Evolutionary conservation across 2,329 filamentous ascomycete species (phyloP).

Genomic region (Beauveria caledonica): DNA sequence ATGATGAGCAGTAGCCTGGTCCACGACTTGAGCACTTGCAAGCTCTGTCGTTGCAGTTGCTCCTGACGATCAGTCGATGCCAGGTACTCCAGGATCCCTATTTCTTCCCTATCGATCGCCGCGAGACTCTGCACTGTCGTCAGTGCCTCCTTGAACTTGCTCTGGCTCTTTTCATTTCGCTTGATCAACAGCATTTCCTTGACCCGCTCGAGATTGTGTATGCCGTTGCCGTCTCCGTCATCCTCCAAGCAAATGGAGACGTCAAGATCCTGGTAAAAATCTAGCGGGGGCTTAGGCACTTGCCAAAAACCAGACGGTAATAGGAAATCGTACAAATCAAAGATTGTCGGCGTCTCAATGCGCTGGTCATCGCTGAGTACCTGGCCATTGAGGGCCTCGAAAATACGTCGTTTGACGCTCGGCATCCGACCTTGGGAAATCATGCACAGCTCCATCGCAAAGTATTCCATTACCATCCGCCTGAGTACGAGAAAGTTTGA

Average conservation of each 20-base stretch:
- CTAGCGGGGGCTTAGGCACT: constrained; percentile 43
- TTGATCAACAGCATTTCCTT: constrained; percentile 66
- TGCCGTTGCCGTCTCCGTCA: constrained; percentile 44
- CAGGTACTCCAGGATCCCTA: constrained; percentile 52
- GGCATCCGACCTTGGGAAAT: constrained; percentile 64
- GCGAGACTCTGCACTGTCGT: constrained; percentile 41
- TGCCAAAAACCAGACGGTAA: constrained; percentile 43
- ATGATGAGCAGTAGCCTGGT: constrained; percentile 76
- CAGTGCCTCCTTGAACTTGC: constrained; percentile 25
- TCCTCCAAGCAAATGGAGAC: constrained; percentile 56
- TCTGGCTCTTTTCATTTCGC: constrained; percentile 45
- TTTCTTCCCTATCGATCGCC: constrained; percentile 49
- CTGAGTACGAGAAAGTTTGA: constrained; percentile 72
- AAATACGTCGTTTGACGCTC: constrained; percentile 59
- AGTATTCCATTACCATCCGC: constrained; percentile 74
- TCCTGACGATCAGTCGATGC: constrained; percentile 55
- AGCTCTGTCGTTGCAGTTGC: constrained; percentile 47
- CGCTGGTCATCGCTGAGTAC: constrained; percentile 57
- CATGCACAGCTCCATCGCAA: constrained; percentile 73
- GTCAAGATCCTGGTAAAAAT: constrained; percentile 58
- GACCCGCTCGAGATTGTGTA: constrained; percentile 64
- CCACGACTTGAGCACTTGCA: constrained; percentile 73
- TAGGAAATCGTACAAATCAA: constrained; percentile 90
- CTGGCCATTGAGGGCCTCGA: constrained; percentile 70
- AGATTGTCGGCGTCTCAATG: constrained; percentile 65